These are phyloP conservation scores for Ramalina intermedia DNA, from an alignment of 495 filamentous ascomycete species.

Conservation along the genomic window DNA sequence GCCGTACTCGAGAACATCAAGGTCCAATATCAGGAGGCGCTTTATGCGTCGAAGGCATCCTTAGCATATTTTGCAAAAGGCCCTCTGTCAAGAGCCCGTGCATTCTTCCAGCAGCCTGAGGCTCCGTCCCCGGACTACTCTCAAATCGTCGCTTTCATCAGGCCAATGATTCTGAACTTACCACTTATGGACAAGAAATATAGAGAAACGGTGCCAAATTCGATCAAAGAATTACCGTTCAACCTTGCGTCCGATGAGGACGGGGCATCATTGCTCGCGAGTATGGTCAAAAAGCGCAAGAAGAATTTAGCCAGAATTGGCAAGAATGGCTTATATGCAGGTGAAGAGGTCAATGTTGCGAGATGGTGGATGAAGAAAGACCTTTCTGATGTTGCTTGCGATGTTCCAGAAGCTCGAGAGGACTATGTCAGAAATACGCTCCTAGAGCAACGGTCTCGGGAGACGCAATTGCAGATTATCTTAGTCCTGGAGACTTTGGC, in stretches of 20 bases:
- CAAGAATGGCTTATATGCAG: conserved; percentile 62
- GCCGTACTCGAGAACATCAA: conserved; percentile 54
- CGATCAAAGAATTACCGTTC: conserved; percentile 49
- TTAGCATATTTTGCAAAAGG: conserved; percentile 97
- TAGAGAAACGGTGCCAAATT: conserved; percentile 53
- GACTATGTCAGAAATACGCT: conserved; percentile 42
- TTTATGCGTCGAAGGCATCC: conserved; percentile 89
- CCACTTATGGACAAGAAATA: conserved; percentile 81
- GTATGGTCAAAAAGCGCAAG: conserved; percentile 36
- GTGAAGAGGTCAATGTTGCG: conserved; percentile 59
- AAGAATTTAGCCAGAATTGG: conserved; percentile 56
- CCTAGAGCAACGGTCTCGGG: conserved; percentile 51
- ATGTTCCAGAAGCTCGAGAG: conserved; percentile 29
- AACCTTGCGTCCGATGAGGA: conserved; percentile 46
- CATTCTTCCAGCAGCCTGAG: conserved; percentile 45
- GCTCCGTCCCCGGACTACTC: conserved; percentile 8
- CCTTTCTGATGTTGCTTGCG: conserved; percentile 20
- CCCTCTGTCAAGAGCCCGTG: conserved; percentile 73
- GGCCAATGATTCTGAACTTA: conserved; percentile 54
- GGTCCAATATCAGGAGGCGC: conserved; percentile 67
- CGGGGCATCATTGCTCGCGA: conserved; percentile 9
- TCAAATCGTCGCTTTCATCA: conserved; percentile 53
- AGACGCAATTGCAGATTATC: conserved; percentile 85
- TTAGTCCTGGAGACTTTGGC: conserved; percentile 78
- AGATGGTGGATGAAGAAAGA: conserved; percentile 61